Evolutionary conservation across 116 monocot genomes (phyloP).

Genomic region (Cymodocea nodosa): DNA sequence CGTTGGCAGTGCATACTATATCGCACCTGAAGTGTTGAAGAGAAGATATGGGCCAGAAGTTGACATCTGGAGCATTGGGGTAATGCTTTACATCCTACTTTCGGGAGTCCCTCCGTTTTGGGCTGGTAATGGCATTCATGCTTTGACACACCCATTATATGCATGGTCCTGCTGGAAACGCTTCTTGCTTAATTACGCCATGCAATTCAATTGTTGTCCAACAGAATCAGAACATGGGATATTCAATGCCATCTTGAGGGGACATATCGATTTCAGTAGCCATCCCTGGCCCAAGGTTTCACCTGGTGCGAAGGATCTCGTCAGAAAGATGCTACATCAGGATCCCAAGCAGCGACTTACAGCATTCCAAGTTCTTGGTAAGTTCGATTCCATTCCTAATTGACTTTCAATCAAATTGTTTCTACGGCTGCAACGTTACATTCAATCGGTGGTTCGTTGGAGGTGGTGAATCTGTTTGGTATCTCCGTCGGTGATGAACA

Average conservation of each 20-base stretch:
- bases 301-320: constrained; percentile 54
- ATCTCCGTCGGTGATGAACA: no score
- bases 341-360: constrained; percentile 58
- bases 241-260: constrained; percentile 58
- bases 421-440: no score
- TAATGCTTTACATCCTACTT: constrained; percentile 64
- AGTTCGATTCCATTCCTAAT: constrained; percentile 9
- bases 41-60: constrained; percentile 55
- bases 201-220: not conserved
- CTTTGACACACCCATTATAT: constrained; percentile 3
- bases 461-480: no score
- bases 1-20: constrained; percentile 16
- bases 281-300: constrained; percentile 78
- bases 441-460: no score
- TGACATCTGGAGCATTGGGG: constrained; percentile 66
- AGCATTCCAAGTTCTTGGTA: constrained; percentile 65
- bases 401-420: no score
- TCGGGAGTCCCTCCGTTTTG: constrained; percentile 64
- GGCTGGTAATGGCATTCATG: constrained; percentile 31
- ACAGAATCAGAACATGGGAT: constrained; percentile 64
- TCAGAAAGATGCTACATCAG: constrained; percentile 60
- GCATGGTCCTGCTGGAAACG: not conserved
- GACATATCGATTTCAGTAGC: constrained; percentile 45
- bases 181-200: not conserved
- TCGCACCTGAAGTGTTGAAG: constrained; percentile 59